Evolutionary conservation across 176 grass and related monocot species (phyloP).

Genomic region (Calamus simplicifolius): DNA sequence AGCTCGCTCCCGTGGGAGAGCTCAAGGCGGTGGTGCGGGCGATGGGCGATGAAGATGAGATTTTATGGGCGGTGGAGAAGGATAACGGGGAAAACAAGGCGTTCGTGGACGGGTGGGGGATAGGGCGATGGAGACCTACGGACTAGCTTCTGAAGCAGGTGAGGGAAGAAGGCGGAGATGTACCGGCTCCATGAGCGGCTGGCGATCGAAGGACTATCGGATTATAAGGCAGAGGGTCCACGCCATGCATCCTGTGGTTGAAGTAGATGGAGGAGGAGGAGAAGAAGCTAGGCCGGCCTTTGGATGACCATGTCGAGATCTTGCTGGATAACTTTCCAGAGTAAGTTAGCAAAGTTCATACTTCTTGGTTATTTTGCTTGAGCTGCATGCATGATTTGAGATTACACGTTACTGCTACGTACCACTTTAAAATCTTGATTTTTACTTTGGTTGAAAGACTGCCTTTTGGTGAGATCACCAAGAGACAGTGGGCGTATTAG

Average conservation of each 20-base stretch:
- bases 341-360: conserved; percentile 23
- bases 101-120: conserved; percentile 60
- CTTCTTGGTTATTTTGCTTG: too few species aligned
- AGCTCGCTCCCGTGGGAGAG: background rate
- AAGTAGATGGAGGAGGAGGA: conserved; percentile 97
- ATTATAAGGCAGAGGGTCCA: conserved; percentile 97
- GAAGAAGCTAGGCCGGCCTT: conserved; percentile 64
- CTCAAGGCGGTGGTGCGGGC: conserved; percentile 24
- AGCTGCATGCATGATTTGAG: too few species aligned
- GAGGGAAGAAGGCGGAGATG: conserved; percentile 89
- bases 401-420: too few species aligned
- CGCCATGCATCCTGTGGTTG: conserved; percentile 91
- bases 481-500: too few species aligned
- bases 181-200: conserved; percentile 89
- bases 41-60: conserved; percentile 55
- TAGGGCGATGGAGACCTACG: conserved; percentile 49
- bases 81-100: conserved; percentile 27
- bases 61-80: conserved; percentile 29
- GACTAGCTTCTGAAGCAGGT: conserved; percentile 86
- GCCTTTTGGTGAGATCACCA: too few species aligned
- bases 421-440: too few species aligned
- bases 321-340: conserved; percentile 86
- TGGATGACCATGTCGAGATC: conserved; percentile 88
- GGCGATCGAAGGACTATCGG: conserved; percentile 90
- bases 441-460: too few species aligned